These are phyloP conservation scores for Eucalyptus tenuipes DNA, from an alignment of 345 rosid species.

Conservation along the genomic window DNA sequence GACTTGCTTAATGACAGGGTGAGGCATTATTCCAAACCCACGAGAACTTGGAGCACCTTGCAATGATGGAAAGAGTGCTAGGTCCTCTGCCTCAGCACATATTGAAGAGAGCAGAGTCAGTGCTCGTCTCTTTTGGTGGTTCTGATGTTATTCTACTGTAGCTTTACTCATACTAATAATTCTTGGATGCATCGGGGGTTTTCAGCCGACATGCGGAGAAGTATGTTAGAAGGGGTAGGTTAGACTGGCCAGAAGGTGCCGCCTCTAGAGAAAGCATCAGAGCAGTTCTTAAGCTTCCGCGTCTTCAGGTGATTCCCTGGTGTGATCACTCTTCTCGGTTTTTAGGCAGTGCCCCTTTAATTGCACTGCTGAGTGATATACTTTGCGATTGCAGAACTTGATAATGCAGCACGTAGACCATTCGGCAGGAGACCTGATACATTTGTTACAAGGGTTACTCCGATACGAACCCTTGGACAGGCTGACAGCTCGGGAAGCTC, in stretches of 20 bases:
- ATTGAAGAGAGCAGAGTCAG: conserved; percentile 75
- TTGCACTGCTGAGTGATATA: background rate
- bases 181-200: background rate
- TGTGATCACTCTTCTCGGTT: background rate
- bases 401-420: conserved; percentile 84
- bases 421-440: conserved; percentile 78
- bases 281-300: conserved; percentile 60
- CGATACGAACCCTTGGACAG: conserved; percentile 56
- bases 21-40: conserved; percentile 93
- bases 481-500: conserved; percentile 67
- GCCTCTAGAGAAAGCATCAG: conserved; percentile 70
- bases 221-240: conserved; percentile 65
- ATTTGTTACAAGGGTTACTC: conserved; percentile 63
- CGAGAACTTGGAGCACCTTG: conserved; percentile 86
- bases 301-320: conserved; percentile 54
- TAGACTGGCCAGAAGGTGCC: conserved; percentile 93
- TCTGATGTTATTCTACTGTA: background rate
- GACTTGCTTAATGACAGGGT: conserved; percentile 25
- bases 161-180: background rate
- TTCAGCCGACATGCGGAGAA: conserved; percentile 71
- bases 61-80: conserved; percentile 88
- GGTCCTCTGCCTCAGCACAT: conserved; percentile 65
- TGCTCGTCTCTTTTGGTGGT: background rate
- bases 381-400: conserved; percentile 37
- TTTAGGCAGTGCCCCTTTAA: background rate